A percentile compares a stretch with the other conserved stretches of the same genome.
These are phyloP conservation scores for Candida sakaeoensis DNA, from an alignment of 805 yeast species.

Conservation along the genomic window DNA sequence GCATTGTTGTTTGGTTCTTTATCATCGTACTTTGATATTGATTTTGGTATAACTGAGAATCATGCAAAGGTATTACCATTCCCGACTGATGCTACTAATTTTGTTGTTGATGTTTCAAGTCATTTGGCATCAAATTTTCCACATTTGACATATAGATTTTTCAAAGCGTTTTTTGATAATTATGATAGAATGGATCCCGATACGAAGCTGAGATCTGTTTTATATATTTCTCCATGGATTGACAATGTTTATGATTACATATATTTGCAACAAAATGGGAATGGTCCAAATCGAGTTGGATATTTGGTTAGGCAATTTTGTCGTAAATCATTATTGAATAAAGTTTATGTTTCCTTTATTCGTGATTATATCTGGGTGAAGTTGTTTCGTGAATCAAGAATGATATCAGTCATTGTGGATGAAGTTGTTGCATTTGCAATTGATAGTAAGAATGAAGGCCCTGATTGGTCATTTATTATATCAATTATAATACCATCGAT, in stretches of 20 bases:
- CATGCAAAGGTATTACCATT: slow-evolving; percentile 59
- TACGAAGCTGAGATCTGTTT: slow-evolving; percentile 39
- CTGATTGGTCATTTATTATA: slow-evolving; percentile 60
- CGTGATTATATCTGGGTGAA: slow-evolving; percentile 65
- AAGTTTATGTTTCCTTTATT: slow-evolving; percentile 48
- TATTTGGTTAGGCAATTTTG: slow-evolving; percentile 62
- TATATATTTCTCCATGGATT: slow-evolving; percentile 72
- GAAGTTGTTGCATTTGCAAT: slow-evolving; percentile 72
- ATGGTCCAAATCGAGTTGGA: slow-evolving; percentile 59
- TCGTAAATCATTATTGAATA: slow-evolving; percentile 49
- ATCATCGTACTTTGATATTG: slow-evolving; percentile 55
- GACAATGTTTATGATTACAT: slow-evolving; percentile 59
- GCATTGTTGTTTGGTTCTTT: slow-evolving; percentile 60
- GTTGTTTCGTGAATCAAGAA: slow-evolving; percentile 56
- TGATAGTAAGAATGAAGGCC: slow-evolving; percentile 73
- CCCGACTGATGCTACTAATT: slow-evolving; percentile 64
- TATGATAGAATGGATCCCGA: slow-evolving; percentile 36
- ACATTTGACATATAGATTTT: slow-evolving; percentile 56
- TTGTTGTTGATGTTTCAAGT: slow-evolving; percentile 53
- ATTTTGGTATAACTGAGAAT: slow-evolving; percentile 53
- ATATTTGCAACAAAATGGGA: slow-evolving; percentile 48
- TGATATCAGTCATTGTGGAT: slow-evolving; percentile 58
- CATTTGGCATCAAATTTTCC: slow-evolving; percentile 58
- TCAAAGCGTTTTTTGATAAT: slow-evolving; percentile 45
- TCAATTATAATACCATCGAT: slow-evolving; percentile 69